Evolutionary conservation across 495 filamentous ascomycete genomes (phyloP).

Genomic region (Antarctomyces pellizariae): DNA sequence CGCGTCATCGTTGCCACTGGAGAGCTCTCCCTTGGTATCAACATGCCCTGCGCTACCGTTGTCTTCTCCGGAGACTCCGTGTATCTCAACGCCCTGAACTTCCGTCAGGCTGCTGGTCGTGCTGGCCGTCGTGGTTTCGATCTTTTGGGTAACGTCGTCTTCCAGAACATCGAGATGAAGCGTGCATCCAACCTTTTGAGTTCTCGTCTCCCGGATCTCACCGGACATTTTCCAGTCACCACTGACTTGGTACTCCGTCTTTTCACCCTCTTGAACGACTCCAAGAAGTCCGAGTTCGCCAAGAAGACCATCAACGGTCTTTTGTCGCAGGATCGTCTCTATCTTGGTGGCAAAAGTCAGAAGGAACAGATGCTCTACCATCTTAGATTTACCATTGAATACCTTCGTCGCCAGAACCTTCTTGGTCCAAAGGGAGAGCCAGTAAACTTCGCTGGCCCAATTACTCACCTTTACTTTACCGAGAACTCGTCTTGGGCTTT

Average conservation of each 20-base stretch:
- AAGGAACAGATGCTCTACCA: conserved; percentile 49
- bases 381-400: conserved; percentile 59
- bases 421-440: conserved; percentile 33
- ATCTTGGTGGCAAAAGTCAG: conserved; percentile 34
- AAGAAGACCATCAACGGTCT: conserved; percentile 36
- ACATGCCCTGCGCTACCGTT: conserved; percentile 69
- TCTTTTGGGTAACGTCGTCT: conserved; percentile 57
- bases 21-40: conserved; percentile 54
- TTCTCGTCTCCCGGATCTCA: conserved; percentile 45
- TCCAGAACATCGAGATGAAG: conserved; percentile 29
- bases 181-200: conserved; percentile 42
- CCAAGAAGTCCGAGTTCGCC: conserved; percentile 33
- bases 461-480: conserved; percentile 49
- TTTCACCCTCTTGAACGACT: conserved; percentile 39
- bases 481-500: conserved; percentile 52
- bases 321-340: conserved; percentile 42
- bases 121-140: conserved; percentile 65
- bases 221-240: conserved; percentile 56
- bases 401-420: conserved; percentile 42
- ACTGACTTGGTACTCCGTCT: conserved; percentile 48
- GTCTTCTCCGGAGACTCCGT: conserved; percentile 52
- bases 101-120: conserved; percentile 51
- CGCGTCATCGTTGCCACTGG: conserved; percentile 57
- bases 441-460: conserved; percentile 40
- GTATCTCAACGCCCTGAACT: conserved; percentile 49